Conservation (phyloP, 305 asterid species). For the Solanum hybrid region DNA sequence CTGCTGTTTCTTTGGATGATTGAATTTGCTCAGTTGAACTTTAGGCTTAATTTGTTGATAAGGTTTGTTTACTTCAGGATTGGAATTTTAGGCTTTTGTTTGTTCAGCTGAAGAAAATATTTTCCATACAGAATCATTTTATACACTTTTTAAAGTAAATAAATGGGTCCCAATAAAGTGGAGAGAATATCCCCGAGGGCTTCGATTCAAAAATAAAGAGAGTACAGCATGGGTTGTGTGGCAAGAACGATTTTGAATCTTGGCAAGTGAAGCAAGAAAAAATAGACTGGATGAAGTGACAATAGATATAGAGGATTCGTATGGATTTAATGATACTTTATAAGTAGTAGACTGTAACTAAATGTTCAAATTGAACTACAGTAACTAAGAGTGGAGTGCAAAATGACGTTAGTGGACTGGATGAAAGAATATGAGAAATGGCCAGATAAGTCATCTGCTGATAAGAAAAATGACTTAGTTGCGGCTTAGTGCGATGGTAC, state of each 20-base stretch:
- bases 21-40: not conserved
- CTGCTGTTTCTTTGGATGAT: not conserved
- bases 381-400: not conserved
- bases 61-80: no score
- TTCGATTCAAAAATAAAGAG: not conserved
- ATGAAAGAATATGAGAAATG: not conserved
- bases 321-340: not conserved
- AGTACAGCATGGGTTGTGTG: not conserved
- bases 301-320: not conserved
- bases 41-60: not conserved
- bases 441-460: not conserved
- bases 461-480: not conserved
- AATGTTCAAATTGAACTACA: not conserved
- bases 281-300: not conserved
- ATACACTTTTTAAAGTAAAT: not conserved
- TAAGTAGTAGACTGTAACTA: not conserved
- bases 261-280: not conserved
- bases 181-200: not conserved
- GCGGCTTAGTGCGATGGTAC: not conserved
- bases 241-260: not conserved
- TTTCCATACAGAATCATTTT: not conserved
- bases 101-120: not conserved
- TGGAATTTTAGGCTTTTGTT: not conserved
- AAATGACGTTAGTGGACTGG: not conserved
- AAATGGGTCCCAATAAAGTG: not conserved